These are phyloP conservation scores for Sextonia rubra DNA, from an alignment of 164 flowering plant genomes.

Conservation along the genomic window DNA sequence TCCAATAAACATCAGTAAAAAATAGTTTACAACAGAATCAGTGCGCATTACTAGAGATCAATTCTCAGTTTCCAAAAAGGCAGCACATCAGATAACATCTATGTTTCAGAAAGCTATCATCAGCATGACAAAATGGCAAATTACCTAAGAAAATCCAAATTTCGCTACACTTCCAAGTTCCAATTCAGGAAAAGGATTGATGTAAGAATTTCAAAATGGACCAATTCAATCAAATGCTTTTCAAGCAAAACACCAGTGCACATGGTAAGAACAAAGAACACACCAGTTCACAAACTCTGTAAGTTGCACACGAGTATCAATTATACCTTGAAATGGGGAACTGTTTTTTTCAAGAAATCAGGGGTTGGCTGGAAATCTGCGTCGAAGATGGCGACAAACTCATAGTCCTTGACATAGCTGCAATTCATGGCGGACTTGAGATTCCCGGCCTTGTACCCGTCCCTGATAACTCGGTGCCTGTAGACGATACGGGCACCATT, in stretches of 20 bases:
- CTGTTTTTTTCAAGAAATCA: conserved; percentile 71
- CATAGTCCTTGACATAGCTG: conserved; percentile 88
- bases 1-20: too few relatives aligned
- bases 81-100: too few relatives aligned
- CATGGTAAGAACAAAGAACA: neutral
- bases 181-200: neutral
- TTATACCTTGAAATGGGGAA: conserved; percentile 83
- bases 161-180: too few relatives aligned
- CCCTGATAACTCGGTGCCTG: conserved; percentile 76
- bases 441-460: conserved; percentile 98
- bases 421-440: conserved; percentile 96
- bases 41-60: too few relatives aligned
- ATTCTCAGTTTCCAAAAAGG: too few relatives aligned
- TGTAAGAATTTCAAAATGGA: neutral
- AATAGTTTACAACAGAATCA: too few relatives aligned
- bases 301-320: neutral
- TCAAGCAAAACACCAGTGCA: neutral
- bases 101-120: too few relatives aligned
- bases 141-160: too few relatives aligned
- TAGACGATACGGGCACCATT: conserved; percentile 78
- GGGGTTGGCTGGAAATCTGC: conserved; percentile 95
- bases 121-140: too few relatives aligned
- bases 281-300: neutral
- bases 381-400: conserved; percentile 90
- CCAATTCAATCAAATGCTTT: neutral